A percentile compares a stretch with the other conserved stretches of the same genome.
phyloP scores from a whole-genome alignment of 495 filamentous ascomycete species.

The Penicillium paxilli region DNA sequence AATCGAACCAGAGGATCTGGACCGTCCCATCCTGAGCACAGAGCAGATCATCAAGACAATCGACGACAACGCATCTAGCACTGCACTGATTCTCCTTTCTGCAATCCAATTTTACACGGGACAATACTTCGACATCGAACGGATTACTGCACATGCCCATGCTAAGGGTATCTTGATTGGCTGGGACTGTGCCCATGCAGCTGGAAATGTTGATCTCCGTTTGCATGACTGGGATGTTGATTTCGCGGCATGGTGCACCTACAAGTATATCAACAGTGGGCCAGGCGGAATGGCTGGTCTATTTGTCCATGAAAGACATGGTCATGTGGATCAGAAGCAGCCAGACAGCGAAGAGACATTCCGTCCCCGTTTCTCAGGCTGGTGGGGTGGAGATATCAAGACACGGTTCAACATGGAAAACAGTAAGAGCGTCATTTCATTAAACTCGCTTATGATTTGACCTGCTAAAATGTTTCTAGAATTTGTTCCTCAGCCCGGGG shows the following conservation, averaged over 20 bases:
- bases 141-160: constrained; percentile 81
- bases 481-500: constrained; percentile 70
- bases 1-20: constrained; percentile 61
- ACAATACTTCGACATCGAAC: constrained; percentile 82
- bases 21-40: constrained; percentile 61
- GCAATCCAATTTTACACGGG: constrained; percentile 96
- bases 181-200: constrained; percentile 96
- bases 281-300: constrained; percentile 84
- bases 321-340: constrained; percentile 47
- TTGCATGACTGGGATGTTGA: constrained; percentile 95
- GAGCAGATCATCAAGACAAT: constrained; percentile 75
- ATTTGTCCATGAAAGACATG: constrained; percentile 82
- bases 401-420: constrained; percentile 80
- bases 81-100: constrained; percentile 81
- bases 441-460: neutral
- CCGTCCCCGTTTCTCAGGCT: constrained; percentile 69
- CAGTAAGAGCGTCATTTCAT: constrained; percentile 27
- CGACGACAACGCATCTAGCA: constrained; percentile 69
- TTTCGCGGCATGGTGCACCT: constrained; percentile 95
- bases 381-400: constrained; percentile 83
- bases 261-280: constrained; percentile 95
- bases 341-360: constrained; percentile 36
- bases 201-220: constrained; percentile 80
- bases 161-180: constrained; percentile 74
- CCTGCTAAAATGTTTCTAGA: constrained; percentile 24